Base-by-base conservation (phyloP, 768 basidiomycete species). In the Tricholoma matsutake region DNA sequence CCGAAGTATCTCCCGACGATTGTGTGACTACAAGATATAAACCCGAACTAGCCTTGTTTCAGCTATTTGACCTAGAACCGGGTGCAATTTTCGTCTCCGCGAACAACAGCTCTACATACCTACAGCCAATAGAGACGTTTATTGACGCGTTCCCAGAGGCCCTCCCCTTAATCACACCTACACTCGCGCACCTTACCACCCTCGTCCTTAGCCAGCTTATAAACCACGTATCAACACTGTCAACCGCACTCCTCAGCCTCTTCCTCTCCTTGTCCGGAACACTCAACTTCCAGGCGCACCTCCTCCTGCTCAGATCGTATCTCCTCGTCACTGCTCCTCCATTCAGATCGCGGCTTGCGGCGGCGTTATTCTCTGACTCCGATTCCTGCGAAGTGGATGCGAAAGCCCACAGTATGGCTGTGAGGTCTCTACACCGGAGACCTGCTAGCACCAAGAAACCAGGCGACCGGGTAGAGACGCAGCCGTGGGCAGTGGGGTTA, bases 321-420 rank as follows among this genome's bases (percentile, higher is more conserved):
- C 80, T 94, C 55, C 78, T 93, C 14, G 75, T 94, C 51, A 85
- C 88, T 1, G 84, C 86, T 0, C 85, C 88, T 31, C 74, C 87
- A 1, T 96, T 96, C 77, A 88, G 86, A 66, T 78, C 80, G 6
- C 83, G 88, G 4, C 81, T 96, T 11, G 76, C 82, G 14, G 74
- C 75, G 1, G 91, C 94, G 0, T 76, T 96, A 13, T 95, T 96
- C 73, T 89, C 88, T 0, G 91, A 94, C 64, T 78, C 82, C 0
- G 85, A 84, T 32, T 83, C 84, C 25, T 78, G 75, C 59, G 77
- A 79, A 31, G 67, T 74, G 4, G 76, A 78, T 47, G 63, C 68
- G 6, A 72, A 70, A 32, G 64, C 73, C 6, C 76, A 77, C 55
- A 72, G 72, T 7, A 65, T 74, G 63, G 72, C 75, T 0, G 63